Base-by-base conservation (phyloP, 495 filamentous ascomycete genomes). In the Pseudevernia furfuracea region DNA sequence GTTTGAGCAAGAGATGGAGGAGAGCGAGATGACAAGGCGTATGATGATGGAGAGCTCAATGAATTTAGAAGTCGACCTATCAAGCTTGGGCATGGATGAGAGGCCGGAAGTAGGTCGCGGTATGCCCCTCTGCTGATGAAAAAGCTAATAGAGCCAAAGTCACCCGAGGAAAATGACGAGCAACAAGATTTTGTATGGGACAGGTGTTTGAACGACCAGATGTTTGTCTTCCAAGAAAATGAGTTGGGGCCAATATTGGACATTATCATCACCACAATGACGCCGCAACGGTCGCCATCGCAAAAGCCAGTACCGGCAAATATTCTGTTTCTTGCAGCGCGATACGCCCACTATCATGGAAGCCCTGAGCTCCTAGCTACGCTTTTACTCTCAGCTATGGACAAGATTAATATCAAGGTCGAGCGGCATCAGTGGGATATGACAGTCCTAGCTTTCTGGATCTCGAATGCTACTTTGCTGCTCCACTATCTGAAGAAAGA, bases 41-140 rank as follows among this genome's bases (percentile, higher is more conserved):
- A 97, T 99, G 93, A 97, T 97, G 94, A 97, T 97, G 87, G 95
- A 99, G 74, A 99, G 94, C 72, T 92, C 95, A 15, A 87, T 95
- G 63, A 96, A 99, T 72, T 80, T 99, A 38, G 94, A 99, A 74
- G 94, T 99, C 37, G 94, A 99, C 71, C 75, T 99, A 55, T 94
- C 94, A 6, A 97, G 94, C 72, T 82, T 99, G 62, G 95, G 95
- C 43, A 84, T 99, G 67, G 94, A 99, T 71, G 94, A 99, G 74
- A 89, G 93, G 69, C 89, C 92, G 38, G 94, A 97, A 80, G 92
- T 91, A 75, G 74, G 84, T 75, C 62, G 32, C 25, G 37, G 60
- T 23, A 30, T 39, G 32, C 19, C n/a, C 11, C n/a, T 8, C 19
- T 48, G 41, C 21, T 17, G 30, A 32, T 14, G 8, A 30, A 17